phyloP scores from a whole-genome alignment of 257 asterid genomes.

The Gentiana dahurica region DNA sequence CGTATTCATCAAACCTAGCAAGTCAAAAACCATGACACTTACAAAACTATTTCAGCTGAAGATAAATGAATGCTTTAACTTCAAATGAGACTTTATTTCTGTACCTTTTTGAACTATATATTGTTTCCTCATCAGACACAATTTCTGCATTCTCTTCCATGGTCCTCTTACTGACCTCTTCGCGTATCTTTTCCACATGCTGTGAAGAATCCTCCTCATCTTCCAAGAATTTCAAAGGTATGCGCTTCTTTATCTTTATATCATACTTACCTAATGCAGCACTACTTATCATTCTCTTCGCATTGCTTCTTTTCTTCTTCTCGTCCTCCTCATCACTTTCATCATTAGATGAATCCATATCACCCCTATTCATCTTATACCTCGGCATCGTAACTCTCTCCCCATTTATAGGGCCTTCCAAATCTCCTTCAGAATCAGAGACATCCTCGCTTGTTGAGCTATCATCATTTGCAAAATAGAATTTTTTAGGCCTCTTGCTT shows the following conservation, averaged over 20 bases:
- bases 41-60: constrained; percentile 1
- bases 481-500: constrained; percentile 10
- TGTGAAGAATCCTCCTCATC: constrained; percentile 54
- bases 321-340: constrained; percentile 30
- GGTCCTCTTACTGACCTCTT: constrained; percentile 43
- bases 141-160: constrained; percentile 25
- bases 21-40: constrained; percentile 12
- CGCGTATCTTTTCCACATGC: constrained; percentile 51
- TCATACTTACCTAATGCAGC: constrained; percentile 78
- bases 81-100: constrained; percentile 5
- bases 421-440: constrained; percentile 13
- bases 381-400: constrained; percentile 32
- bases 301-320: constrained; percentile 13
- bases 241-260: constrained; percentile 46
- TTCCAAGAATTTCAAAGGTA: constrained; percentile 52
- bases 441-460: constrained; percentile 21
- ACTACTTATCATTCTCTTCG: constrained; percentile 35
- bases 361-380: constrained; percentile 27
- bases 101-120: constrained; percentile 68
- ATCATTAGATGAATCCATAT: constrained; percentile 33
- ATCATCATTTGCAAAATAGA: constrained; percentile 26
- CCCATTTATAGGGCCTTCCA: constrained; percentile 11
- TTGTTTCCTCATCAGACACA: constrained; percentile 36
- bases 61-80: constrained; percentile 3
- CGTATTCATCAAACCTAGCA: constrained; percentile 85